Conservation (phyloP, 2,329 filamentous ascomycete species). For the Diaporthe ilicicola region DNA sequence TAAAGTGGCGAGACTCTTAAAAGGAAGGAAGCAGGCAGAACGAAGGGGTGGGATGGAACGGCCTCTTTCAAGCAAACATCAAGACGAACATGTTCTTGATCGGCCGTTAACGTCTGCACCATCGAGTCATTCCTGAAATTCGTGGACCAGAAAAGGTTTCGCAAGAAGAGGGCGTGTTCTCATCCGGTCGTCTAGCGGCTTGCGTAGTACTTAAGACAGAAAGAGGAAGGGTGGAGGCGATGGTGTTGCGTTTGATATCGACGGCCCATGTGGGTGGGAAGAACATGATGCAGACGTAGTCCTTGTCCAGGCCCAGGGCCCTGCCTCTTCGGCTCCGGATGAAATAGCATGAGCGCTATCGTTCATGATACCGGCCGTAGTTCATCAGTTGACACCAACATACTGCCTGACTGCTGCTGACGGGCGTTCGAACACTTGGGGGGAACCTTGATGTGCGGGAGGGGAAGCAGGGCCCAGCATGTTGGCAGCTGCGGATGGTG, state of each 20-base stretch:
- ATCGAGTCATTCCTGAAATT: constrained; percentile 10
- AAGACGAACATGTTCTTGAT: constrained; percentile 19
- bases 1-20: constrained; percentile 6
- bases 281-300: constrained; percentile 1
- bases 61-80: constrained; percentile 26
- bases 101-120: background rate
- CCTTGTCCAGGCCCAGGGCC: constrained; percentile 8
- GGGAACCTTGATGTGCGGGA: background rate
- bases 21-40: background rate
- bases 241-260: constrained; percentile 17
- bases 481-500: constrained; percentile 6
- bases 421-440: background rate
- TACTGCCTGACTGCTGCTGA: constrained; percentile 3
- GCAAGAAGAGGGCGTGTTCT: background rate
- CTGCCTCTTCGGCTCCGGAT: constrained; percentile 12
- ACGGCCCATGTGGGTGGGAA: background rate
- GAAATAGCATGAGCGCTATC: constrained; percentile 17
- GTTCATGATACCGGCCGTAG: background rate
- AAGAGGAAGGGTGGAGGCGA: background rate
- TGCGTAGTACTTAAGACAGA: constrained; percentile 12
- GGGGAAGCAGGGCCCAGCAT: background rate
- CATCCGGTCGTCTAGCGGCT: constrained; percentile 21
- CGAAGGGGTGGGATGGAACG: constrained; percentile 13
- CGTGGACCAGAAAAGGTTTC: constrained; percentile 10
- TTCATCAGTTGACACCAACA: constrained; percentile 18